Percentiles rank a stretch among this genome's conserved stretches.
These are phyloP conservation scores for Hypoxylon perforatum DNA, from an alignment of 495 filamentous ascomycete species.

Conservation along the genomic window DNA sequence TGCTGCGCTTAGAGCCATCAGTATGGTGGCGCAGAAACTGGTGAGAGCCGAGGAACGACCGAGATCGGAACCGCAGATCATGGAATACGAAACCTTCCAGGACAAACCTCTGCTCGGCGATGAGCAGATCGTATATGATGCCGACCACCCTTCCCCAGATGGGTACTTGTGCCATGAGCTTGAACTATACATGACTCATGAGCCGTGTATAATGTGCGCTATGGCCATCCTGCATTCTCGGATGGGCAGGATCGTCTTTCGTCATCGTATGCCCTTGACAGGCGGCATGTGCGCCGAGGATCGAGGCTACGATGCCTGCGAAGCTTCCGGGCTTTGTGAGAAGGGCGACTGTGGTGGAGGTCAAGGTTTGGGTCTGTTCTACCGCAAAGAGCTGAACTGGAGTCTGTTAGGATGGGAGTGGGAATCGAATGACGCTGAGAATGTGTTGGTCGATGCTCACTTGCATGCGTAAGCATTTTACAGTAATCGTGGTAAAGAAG, in stretches of 20 bases:
- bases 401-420: constrained; percentile 87
- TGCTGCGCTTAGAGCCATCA: constrained; percentile 85
- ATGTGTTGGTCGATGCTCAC: constrained; percentile 48
- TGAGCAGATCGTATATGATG: constrained; percentile 55
- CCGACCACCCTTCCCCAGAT: constrained; percentile 61
- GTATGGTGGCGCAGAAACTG: constrained; percentile 81
- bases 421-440: constrained; percentile 54
- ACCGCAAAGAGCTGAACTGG: constrained; percentile 96
- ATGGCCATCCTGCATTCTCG: constrained; percentile 95
- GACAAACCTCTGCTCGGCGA: constrained; percentile 53
- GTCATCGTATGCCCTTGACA: constrained; percentile 68
- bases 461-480: constrained; percentile 50
- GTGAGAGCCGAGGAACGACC: constrained; percentile 57
- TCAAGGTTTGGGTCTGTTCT: constrained; percentile 85
- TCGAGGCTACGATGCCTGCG: constrained; percentile 49
- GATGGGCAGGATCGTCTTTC: constrained; percentile 85
- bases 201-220: constrained; percentile 94
- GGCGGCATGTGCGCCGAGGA: constrained; percentile 66
- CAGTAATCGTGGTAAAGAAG: constrained; percentile 9
- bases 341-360: constrained; percentile 53
- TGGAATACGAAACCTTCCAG: constrained; percentile 61
- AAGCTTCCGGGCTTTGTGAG: constrained; percentile 38
- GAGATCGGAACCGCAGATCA: constrained; percentile 37
- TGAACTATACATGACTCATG: constrained; percentile 91
- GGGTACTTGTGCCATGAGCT: constrained; percentile 96